Evolutionary conservation across 2,329 filamentous ascomycete genomes (phyloP), one percentile per base, ranked within the genome.

Genomic region (Claviceps sp.): DNA sequence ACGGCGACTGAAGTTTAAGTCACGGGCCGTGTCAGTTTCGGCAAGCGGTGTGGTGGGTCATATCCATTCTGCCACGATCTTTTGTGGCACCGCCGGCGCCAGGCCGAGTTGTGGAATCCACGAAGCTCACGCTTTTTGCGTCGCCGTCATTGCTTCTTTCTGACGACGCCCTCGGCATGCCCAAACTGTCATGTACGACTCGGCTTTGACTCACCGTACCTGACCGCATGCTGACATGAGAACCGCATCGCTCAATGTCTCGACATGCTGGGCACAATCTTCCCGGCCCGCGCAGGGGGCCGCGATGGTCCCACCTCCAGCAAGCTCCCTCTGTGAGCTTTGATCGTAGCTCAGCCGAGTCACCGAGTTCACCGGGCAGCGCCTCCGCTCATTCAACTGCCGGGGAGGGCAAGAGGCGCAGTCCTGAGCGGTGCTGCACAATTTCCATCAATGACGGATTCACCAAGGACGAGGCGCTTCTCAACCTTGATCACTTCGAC

Each of bases 391-490:
- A 68, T 56, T 77, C 76, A 16, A 77, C 77, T 8, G 61, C 66
- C 40, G 64, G 59, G 43, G 66, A 68, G 36, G 62, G 64, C 49
- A 64, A 61, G 54, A 57, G 60, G 34, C 56, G 62, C 40, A 65
- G 63, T 46, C 50, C 66, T 17, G 74, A 78, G 58, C 69, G 74
- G 34, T 68, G 68, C 56, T 80, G 76, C 58, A 75, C 69, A 44
- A 72, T 81, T 51, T 73, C 73, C 8, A 73, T 82, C 58, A 86
- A 90, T 64, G 87, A 94, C 57, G 80, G 78, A 43, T 85, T 89
- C 60, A 82, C 84, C 8, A 78, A 77, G 52, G 86, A 94, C 60
- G 87, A 91, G 59, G 82, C 93, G 45, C 73, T 93, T 22, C 76
- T 94, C 61, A 93, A 91, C 63, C 74, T 84, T 53, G 82, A 86